These are phyloP conservation scores for Candida schatavii DNA, from an alignment of 805 yeast species.

Conservation along the genomic window DNA sequence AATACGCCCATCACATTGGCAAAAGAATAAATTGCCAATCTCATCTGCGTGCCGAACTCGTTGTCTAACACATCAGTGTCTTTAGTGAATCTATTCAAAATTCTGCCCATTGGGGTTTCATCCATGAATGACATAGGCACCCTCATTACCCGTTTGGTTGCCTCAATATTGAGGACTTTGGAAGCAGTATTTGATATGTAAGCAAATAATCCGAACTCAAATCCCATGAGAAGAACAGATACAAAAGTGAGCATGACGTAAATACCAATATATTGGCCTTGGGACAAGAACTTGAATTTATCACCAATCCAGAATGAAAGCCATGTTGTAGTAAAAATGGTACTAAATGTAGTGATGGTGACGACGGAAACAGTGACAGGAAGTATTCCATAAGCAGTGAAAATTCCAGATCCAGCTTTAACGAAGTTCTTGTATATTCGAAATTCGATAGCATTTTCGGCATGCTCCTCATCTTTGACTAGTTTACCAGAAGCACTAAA, in stretches of 20 bases:
- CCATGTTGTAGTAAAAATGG: constrained; percentile 21
- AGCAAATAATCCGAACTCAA: constrained; percentile 10
- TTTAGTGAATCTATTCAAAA: constrained; percentile 23
- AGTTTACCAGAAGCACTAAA: not conserved
- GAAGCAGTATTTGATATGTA: constrained; percentile 15
- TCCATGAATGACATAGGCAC: constrained; percentile 25
- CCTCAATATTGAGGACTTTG: constrained; percentile 12
- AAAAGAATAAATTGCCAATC: constrained; percentile 27
- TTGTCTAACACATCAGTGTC: constrained; percentile 24
- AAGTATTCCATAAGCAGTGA: constrained; percentile 7
- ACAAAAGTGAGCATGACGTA: constrained; percentile 16
- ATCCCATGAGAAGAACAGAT: constrained; percentile 11
- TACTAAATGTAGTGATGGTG: constrained; percentile 13
- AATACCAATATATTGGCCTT: constrained; percentile 15
- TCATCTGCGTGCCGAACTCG: constrained; percentile 19
- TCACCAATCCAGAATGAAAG: constrained; percentile 20
- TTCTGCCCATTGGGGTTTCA: constrained; percentile 25
- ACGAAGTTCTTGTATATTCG: constrained; percentile 14
- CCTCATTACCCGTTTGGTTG: constrained; percentile 13
- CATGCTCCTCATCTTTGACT: constrained; percentile 8
- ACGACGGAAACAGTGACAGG: constrained; percentile 5
- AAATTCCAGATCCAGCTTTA: constrained; percentile 13
- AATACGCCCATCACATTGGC: constrained; percentile 56
- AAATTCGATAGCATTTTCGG: constrained; percentile 13
- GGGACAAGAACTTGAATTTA: constrained; percentile 9